Conservation (phyloP, 371 early-diverging fungal genomes). For the Mucor lusitanicus region DNA sequence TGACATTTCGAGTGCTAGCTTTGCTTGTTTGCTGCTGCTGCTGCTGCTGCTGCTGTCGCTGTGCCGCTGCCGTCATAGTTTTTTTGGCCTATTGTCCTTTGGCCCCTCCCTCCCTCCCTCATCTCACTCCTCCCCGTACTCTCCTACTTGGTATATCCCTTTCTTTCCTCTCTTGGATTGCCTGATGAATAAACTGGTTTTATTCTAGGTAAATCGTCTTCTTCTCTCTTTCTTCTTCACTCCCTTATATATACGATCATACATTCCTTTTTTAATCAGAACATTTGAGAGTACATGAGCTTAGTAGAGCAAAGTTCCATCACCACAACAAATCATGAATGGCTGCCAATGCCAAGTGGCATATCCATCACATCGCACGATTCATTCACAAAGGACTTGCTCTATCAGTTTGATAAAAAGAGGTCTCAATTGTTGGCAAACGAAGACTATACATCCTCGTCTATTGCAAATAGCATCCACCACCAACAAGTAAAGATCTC, state of each 20-base stretch:
- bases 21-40: not conserved
- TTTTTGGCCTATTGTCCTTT: not conserved
- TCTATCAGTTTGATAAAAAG: slow-evolving; percentile 26
- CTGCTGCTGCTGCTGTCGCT: not conserved
- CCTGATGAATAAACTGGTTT: slow-evolving; percentile 6
- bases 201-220: not conserved
- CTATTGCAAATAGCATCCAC: too few relatives aligned
- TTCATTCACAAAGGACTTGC: slow-evolving; percentile 30
- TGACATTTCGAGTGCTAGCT: not conserved
- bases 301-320: not conserved
- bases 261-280: not conserved
- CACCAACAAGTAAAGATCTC: not conserved
- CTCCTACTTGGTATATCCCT: slow-evolving; percentile 1
- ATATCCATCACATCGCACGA: slow-evolving; percentile 21
- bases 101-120: not conserved
- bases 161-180: not conserved
- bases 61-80: not conserved
- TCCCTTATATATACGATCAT: not conserved
- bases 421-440: not conserved
- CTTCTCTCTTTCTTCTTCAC: not conserved
- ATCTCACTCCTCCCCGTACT: not conserved
- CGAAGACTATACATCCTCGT: not conserved
- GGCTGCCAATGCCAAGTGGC: slow-evolving; percentile 35
- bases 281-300: not conserved
- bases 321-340: slow-evolving; percentile 8